phyloP scores from a whole-genome alignment of 192 early-diverging fungal species.

The Rhizophagus clarus region DNA sequence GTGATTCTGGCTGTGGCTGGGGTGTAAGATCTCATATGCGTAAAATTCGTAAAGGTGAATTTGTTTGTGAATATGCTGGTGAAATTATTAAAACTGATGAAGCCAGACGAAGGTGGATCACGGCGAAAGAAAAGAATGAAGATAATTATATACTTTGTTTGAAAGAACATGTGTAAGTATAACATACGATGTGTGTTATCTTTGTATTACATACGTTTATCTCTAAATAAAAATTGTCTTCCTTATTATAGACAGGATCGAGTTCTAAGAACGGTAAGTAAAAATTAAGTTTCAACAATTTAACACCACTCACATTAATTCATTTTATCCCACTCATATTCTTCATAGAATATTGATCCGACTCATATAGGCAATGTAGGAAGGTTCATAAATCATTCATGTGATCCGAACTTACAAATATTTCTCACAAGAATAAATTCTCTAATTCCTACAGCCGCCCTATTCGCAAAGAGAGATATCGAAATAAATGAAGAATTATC shows the following conservation, averaged over 20 bases:
- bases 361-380: constrained; percentile 15
- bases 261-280: constrained; percentile 28
- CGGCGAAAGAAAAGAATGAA: neutral
- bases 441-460: constrained; percentile 14
- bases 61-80: constrained; percentile 31
- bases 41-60: constrained; percentile 14
- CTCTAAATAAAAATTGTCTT: too few relatives aligned
- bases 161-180: constrained; percentile 20
- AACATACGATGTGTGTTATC: neutral
- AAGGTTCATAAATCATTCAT: constrained; percentile 31
- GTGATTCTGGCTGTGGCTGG: constrained; percentile 5
- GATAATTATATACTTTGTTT: constrained; percentile 29
- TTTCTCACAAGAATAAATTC: constrained; percentile 21
- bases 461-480: constrained; percentile 25
- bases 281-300: neutral
- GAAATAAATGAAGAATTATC: constrained; percentile 9
- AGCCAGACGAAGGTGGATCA: constrained; percentile 10
- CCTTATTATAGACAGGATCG: constrained; percentile 8
- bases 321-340: neutral
- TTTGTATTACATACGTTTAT: neutral
- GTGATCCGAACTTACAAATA: constrained; percentile 21
- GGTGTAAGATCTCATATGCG: neutral
- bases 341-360: constrained; percentile 27
- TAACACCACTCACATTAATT: neutral
- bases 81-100: constrained; percentile 26